phyloP scores from a whole-genome alignment of 2,329 filamentous ascomycete genomes.

The Colletotrichum paranaense region DNA sequence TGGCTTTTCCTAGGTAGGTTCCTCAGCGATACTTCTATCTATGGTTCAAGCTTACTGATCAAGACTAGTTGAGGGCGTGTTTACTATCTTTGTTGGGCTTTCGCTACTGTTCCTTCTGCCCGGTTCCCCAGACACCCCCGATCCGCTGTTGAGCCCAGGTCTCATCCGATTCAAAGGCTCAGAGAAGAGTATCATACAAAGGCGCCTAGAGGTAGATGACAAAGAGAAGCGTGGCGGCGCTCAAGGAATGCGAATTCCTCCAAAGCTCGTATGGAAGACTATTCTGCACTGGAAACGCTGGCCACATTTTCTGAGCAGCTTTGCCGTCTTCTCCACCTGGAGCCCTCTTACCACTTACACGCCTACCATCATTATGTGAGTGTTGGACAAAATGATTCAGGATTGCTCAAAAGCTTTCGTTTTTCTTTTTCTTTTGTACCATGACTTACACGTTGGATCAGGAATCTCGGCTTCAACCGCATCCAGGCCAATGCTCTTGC shows the following conservation, averaged over 20 bases:
- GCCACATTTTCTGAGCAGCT: slow-evolving; percentile 60
- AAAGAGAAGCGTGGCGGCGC: slow-evolving; percentile 44
- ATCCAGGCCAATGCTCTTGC: slow-evolving; percentile 60
- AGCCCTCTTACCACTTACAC: slow-evolving; percentile 63
- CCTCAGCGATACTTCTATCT: fast-evolving
- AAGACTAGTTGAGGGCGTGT: slow-evolving; percentile 54
- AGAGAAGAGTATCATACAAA: slow-evolving; percentile 48
- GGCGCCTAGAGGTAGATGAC: slow-evolving; percentile 49
- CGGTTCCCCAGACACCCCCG: slow-evolving; percentile 52
- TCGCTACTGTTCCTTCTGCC: slow-evolving; percentile 54
- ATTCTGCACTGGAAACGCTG: slow-evolving; percentile 57
- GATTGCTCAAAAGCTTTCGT: no score
- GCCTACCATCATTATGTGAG: slow-evolving; percentile 54
- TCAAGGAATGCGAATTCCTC: slow-evolving; percentile 50
- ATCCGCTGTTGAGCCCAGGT: slow-evolving; percentile 50
- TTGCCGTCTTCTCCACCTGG: slow-evolving; percentile 64
- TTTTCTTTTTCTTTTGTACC: no score
- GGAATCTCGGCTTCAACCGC: slow-evolving; percentile 56
- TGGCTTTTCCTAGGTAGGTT: slow-evolving; percentile 59
- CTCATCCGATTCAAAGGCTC: slow-evolving; percentile 48
- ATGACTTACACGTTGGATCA: slow-evolving; percentile 2
- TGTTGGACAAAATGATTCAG: no score
- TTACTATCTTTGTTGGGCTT: slow-evolving; percentile 53
- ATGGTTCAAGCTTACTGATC: neutral
- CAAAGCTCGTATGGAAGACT: slow-evolving; percentile 53